Evolutionary conservation across 441 rosid species (phyloP), one percentile per base, ranked within the genome.

Genomic region (Pelargonium australe): DNA sequence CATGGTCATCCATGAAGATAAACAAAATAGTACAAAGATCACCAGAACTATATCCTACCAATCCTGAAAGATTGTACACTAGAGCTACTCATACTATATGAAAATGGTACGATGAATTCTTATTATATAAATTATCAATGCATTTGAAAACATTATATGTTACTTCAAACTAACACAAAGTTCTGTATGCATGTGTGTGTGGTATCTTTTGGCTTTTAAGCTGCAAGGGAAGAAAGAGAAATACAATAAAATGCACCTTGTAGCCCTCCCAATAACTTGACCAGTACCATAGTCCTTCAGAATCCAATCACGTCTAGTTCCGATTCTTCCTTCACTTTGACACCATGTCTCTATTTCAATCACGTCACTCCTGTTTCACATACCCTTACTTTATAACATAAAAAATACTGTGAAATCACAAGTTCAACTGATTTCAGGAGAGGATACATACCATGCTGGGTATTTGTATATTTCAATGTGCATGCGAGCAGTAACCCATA

Each of bases 401-500:
- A 62, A 11, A 17, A 55, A 53, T 13, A 20, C 19, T 37, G 68
- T 4, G 9, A 64, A 70, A 17, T 47, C 34, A 34, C 8, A 69
- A 20, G 37, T 2, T 28, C 13, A 60, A 20, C 64, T 17, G 9
- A 76, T 19, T 19, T 68, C 2, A 23, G 5, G 23, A 62, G 53
- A 49, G 1, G 45, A 49, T 51, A 68, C 85, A 9, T 66, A 94
- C 98, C 98, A 91, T 44, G 97, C 93, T 5, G 97, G 97, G 67
- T 91, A 91, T 49, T 86, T 91, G 82, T 89, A 89, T 57, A 91
- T 84, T 84, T 89, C 98, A 62, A 94, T 89, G 72, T 94, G 98
- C 97, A 94, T 94, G 58, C 97, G 92, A 65, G 97, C 95, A 66
- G 94, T 91, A 12, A 94, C 98, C 97, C 98, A 94, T 67, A 94